Evolutionary conservation across 257 asterid genomes (phyloP).

Genomic region (Nicotiana knightiana): DNA sequence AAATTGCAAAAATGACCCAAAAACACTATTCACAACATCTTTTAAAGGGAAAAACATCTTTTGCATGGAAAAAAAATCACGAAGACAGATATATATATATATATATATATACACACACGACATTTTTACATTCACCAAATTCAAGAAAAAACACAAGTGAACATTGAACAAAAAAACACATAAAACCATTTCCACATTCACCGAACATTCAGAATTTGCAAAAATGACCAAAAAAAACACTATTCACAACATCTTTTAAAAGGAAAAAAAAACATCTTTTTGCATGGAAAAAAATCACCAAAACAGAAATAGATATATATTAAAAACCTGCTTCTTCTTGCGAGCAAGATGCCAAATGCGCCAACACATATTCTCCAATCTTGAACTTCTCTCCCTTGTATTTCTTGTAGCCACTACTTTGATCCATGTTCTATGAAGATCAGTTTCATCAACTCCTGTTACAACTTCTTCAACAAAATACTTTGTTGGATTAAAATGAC

Average conservation of each 20-base stretch:
- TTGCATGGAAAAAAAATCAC: not conserved
- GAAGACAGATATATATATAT: not conserved
- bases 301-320: not conserved
- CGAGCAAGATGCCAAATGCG: constrained; percentile 89
- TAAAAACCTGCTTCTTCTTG: constrained; percentile 62
- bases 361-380: constrained; percentile 94
- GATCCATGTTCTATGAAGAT: constrained; percentile 83
- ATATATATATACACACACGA: no score
- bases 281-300: not conserved
- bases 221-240: not conserved
- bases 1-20: not conserved
- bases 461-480: constrained; percentile 86
- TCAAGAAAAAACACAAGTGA: no score
- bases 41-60: no score
- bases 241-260: not conserved
- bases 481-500: constrained; percentile 59
- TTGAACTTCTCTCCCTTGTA: constrained; percentile 58
- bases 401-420: constrained; percentile 76
- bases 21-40: not conserved
- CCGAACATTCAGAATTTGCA: not conserved
- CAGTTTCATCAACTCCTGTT: constrained; percentile 68
- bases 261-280: no score
- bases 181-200: no score
- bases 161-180: no score
- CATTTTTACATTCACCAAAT: no score